A percentile compares a stretch with the other conserved stretches of the same genome.
phyloP scores from a whole-genome alignment of 306 rosid genomes.

The Hippophae rhamnoides region DNA sequence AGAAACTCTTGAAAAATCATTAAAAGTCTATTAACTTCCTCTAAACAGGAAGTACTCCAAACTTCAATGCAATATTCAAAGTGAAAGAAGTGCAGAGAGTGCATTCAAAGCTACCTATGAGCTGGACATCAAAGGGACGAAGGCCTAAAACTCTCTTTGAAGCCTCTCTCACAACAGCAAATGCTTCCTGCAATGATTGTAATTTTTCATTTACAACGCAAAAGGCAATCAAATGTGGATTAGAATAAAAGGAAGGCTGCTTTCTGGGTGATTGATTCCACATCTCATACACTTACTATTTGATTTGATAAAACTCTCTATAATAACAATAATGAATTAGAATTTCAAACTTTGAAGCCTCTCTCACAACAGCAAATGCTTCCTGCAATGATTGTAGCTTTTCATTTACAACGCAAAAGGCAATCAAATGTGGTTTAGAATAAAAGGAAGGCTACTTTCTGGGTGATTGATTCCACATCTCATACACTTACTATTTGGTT shows the following conservation, averaged over 20 bases:
- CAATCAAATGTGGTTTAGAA: neutral
- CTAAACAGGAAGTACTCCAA: neutral
- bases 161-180: slow-evolving; percentile 93
- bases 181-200: slow-evolving; percentile 60
- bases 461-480: neutral
- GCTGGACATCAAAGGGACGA: slow-evolving; percentile 93
- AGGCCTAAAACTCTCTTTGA: slow-evolving; percentile 85
- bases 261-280: neutral
- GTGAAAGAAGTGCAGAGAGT: neutral
- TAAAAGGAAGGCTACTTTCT: neutral
- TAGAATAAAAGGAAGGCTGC: neutral
- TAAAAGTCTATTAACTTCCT: too few relatives aligned
- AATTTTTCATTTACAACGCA: slow-evolving; percentile 7
- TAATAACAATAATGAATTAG: neutral
- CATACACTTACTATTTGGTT: neutral
- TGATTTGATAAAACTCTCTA: slow-evolving; percentile 38
- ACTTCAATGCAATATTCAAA: neutral
- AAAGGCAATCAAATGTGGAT: neutral
- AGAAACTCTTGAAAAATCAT: too few relatives aligned
- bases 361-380: slow-evolving; percentile 91
- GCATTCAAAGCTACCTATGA: slow-evolving; percentile 41
- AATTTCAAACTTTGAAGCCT: slow-evolving; percentile 44
- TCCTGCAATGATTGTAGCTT: slow-evolving; percentile 37
- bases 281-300: neutral
- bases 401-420: slow-evolving; percentile 8